A percentile compares a stretch with the other conserved stretches of the same genome.
Evolutionary conservation across 768 basidiomycete species (phyloP).

Genomic region (Mycena chlorophos): DNA sequence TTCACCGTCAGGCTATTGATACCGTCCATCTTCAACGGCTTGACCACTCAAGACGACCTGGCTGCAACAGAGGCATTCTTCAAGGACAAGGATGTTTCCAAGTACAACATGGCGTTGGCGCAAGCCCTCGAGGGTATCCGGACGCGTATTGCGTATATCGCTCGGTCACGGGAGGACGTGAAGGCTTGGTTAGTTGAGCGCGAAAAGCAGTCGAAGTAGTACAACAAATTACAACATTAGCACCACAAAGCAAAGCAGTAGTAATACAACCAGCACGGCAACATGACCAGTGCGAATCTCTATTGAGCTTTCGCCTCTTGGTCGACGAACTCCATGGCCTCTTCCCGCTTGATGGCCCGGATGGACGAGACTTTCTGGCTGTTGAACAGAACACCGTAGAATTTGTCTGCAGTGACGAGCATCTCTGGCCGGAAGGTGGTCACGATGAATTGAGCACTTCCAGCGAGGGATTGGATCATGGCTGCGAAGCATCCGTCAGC

Average conservation of each 20-base stretch:
- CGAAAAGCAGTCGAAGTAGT: constrained; percentile 29
- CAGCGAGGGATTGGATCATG: constrained; percentile 91
- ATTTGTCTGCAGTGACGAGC: constrained; percentile 93
- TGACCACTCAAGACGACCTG: constrained; percentile 71
- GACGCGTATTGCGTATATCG: constrained; percentile 59
- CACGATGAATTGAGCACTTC: constrained; percentile 92
- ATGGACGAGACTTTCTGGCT: constrained; percentile 94
- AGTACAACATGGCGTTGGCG: constrained; percentile 61
- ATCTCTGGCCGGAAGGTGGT: constrained; percentile 99
- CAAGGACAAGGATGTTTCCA: constrained; percentile 71
- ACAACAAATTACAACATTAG: constrained; percentile 15
- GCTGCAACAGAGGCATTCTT: constrained; percentile 70
- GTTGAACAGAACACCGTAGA: constrained; percentile 96
- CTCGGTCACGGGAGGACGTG: constrained; percentile 64
- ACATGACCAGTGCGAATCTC: neutral
- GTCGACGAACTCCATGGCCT: constrained; percentile 94
- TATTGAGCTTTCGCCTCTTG: constrained; percentile 34
- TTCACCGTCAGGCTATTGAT: constrained; percentile 45
- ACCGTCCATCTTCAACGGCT: constrained; percentile 30
- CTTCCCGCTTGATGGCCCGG: constrained; percentile 80
- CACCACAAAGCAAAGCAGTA: constrained; percentile 19
- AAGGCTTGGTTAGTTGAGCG: constrained; percentile 51
- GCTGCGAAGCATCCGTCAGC: constrained; percentile 39
- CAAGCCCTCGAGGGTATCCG: constrained; percentile 71
- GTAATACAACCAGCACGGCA: neutral